Conservation (phyloP, 345 rosid species). For the Boechera divaricarpa region DNA sequence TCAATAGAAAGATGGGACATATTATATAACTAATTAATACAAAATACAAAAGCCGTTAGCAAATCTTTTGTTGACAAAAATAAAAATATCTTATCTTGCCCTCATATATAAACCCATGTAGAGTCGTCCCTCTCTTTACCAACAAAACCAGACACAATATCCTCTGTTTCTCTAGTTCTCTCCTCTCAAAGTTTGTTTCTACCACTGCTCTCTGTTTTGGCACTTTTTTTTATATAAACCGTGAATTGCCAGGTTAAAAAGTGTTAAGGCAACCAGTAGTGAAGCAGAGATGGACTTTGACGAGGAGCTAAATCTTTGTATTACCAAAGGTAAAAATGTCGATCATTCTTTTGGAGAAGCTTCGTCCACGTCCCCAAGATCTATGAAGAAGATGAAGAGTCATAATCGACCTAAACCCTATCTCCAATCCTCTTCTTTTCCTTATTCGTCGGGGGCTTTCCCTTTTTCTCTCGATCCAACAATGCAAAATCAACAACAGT, state of each 20-base stretch:
- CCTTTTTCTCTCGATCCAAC: conserved; percentile 54
- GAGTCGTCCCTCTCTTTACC: conserved; percentile 7
- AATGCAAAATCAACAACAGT: conserved; percentile 47
- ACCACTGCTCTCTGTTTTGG: conserved; percentile 6
- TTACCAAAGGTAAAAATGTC: conserved; percentile 45
- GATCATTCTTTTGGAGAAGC: conserved; percentile 56
- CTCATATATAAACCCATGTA: conserved; percentile 34
- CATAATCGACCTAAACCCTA: conserved; percentile 52
- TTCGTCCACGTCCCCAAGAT: conserved; percentile 63
- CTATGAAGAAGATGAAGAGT: conserved; percentile 71
- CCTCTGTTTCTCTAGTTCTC: neutral
- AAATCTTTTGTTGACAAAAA: conserved; percentile 1
- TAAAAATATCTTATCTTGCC: conserved; percentile 1
- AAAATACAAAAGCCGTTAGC: conserved; percentile 12
- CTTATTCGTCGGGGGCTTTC: conserved; percentile 50
- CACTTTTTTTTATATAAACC: too few species aligned
- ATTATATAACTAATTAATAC: neutral
- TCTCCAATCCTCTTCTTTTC: conserved; percentile 31
- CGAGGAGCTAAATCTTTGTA: conserved; percentile 48
- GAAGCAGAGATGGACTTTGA: conserved; percentile 42
- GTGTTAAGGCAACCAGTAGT: neutral
- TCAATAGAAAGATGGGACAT: conserved; percentile 28
- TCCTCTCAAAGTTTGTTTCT: neutral
- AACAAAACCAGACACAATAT: conserved; percentile 8
- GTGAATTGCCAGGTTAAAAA: neutral